A percentile compares a stretch with the other conserved stretches of the same genome.
Conservation (phyloP, 2,329 filamentous ascomycete species). For the Colletotrichum destructivum region DNA sequence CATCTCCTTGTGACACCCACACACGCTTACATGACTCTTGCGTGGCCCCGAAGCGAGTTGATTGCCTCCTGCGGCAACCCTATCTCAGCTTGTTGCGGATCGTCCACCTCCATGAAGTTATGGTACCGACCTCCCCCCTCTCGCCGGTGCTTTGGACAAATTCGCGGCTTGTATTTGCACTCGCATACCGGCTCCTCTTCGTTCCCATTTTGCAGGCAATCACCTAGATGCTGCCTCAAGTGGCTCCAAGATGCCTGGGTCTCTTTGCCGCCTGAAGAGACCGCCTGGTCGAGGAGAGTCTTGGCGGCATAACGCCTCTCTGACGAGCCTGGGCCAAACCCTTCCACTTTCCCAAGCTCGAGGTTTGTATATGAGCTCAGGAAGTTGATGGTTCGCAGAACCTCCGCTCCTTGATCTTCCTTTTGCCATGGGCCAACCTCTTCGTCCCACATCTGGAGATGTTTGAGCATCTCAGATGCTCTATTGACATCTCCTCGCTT, state of each 20-base stretch:
- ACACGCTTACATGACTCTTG: not conserved
- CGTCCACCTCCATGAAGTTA: constrained; percentile 29
- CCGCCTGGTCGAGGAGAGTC: not conserved
- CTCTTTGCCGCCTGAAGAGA: not conserved
- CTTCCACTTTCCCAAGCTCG: not conserved
- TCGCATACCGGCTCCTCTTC: constrained; percentile 1
- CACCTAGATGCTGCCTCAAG: not conserved
- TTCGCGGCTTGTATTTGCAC: constrained; percentile 22
- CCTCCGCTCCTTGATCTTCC: constrained; percentile 12
- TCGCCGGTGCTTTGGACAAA: constrained; percentile 11
- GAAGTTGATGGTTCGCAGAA: constrained; percentile 23
- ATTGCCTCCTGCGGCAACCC: constrained; percentile 29
- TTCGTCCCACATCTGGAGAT: constrained; percentile 7
- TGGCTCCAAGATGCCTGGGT: constrained; percentile 6
- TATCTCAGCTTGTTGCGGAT: constrained; percentile 8
- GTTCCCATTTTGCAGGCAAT: not conserved
- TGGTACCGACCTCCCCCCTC: constrained; percentile 14
- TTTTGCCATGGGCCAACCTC: constrained; percentile 1
- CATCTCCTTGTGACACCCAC: not conserved
- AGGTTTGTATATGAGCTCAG: constrained; percentile 26
- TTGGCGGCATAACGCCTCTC: not conserved
- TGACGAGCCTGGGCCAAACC: not conserved
- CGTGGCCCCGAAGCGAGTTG: constrained; percentile 4
- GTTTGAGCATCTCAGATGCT: constrained; percentile 11
- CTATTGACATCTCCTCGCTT: not conserved